phyloP scores from a whole-genome alignment of 345 rosid species.

The Pistacia integerrima region DNA sequence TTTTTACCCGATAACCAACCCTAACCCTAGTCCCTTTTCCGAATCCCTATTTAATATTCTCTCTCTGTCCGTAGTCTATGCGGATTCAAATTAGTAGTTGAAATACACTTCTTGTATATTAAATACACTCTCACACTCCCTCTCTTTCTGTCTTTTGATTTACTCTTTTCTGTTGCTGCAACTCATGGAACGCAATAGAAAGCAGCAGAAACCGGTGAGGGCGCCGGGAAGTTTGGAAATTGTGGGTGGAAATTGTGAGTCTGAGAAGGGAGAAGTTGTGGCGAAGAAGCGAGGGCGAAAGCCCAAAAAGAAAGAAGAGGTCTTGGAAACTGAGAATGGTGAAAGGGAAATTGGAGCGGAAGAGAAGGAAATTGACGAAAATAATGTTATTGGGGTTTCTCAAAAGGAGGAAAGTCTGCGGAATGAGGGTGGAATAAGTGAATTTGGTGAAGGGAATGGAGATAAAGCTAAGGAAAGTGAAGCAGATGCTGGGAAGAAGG shows the following conservation, averaged over 20 bases:
- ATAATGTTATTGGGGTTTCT: neutral
- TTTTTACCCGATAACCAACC: neutral
- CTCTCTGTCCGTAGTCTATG: neutral
- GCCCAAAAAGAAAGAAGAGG: neutral
- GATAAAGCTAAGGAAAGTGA: neutral
- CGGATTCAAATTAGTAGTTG: too few species aligned
- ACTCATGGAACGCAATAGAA: neutral
- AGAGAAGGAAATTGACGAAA: too few species aligned
- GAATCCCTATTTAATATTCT: neutral
- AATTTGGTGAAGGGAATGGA: neutral
- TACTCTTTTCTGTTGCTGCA: neutral
- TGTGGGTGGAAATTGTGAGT: neutral
- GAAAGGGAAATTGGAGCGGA: neutral
- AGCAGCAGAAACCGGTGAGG: conserved; percentile 7
- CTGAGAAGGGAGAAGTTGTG: neutral
- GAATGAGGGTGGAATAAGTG: neutral
- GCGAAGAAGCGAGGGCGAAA: neutral
- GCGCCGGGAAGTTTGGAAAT: neutral
- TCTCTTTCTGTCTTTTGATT: too few species aligned
- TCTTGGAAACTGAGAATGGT: neutral
- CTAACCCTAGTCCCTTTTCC: neutral
- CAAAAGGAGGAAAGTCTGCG: neutral
- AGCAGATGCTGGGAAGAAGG: too few species aligned
- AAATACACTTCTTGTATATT: neutral
- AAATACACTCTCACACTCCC: neutral